Percentiles rank a stretch among this genome's conserved stretches.
phyloP scores from a whole-genome alignment of 1,139 yeast genomes.

The Sugiyamaella castrensis region DNA sequence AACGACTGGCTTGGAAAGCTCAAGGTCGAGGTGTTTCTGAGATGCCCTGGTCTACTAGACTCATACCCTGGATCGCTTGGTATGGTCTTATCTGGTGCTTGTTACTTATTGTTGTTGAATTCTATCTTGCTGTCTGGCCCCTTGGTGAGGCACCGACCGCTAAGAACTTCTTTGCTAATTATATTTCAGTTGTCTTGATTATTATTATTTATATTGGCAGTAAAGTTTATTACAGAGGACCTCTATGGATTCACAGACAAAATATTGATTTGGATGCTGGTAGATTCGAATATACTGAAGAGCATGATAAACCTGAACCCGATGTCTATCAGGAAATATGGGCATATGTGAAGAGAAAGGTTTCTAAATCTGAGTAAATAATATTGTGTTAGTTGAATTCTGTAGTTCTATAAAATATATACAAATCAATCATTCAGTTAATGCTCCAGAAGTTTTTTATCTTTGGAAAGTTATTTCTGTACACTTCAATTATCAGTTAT shows the following conservation, averaged over 20 bases:
- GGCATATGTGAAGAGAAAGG: slow-evolving; percentile 1
- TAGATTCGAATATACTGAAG: slow-evolving; percentile 15
- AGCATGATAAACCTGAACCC: slow-evolving; percentile 14
- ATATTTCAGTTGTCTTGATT: slow-evolving; percentile 29
- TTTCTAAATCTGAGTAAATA: slow-evolving; percentile 6
- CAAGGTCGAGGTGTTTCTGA: slow-evolving; percentile 54
- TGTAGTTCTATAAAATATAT: slow-evolving; percentile 7
- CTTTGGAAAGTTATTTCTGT: too few species aligned
- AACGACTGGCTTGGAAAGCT: slow-evolving; percentile 56
- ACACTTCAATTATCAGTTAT: too few species aligned
- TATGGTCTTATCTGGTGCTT: slow-evolving; percentile 29
- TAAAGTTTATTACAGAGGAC: slow-evolving; percentile 27
- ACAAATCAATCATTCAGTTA: background rate
- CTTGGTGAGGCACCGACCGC: slow-evolving; percentile 24
- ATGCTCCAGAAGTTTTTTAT: too few species aligned
- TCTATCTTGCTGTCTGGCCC: slow-evolving; percentile 32
- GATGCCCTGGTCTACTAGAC: slow-evolving; percentile 43
- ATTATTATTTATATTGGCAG: slow-evolving; percentile 26
- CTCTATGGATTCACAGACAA: slow-evolving; percentile 23
- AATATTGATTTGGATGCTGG: slow-evolving; percentile 28
- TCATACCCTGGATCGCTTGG: slow-evolving; percentile 21
- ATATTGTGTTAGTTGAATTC: slow-evolving; percentile 1
- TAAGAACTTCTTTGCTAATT: slow-evolving; percentile 30
- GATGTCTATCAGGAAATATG: slow-evolving; percentile 8
- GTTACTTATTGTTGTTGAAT: slow-evolving; percentile 27